Evolutionary conservation across 495 filamentous ascomycete genomes (phyloP).

Genomic region (Aspergillus indologenus): DNA sequence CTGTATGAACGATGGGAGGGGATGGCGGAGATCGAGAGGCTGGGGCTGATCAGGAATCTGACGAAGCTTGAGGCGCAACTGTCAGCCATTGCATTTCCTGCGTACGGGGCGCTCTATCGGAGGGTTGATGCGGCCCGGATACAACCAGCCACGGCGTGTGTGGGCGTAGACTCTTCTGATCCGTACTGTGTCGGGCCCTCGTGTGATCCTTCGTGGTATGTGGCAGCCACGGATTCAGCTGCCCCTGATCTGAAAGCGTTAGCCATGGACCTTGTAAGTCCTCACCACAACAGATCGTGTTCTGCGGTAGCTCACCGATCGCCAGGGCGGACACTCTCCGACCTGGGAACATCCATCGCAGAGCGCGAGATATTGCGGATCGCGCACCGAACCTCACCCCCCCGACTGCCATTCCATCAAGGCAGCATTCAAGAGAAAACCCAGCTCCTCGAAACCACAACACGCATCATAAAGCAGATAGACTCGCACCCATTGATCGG

Average conservation of each 20-base stretch:
- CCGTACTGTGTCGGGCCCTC: constrained; percentile 27
- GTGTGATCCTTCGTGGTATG: constrained; percentile 20
- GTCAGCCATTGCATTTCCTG: constrained; percentile 19
- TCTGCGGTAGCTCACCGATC: too few species aligned
- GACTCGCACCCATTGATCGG: too few species aligned
- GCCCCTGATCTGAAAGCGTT: background rate
- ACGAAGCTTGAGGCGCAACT: constrained; percentile 20
- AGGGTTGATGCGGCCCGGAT: constrained; percentile 14
- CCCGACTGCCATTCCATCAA: too few species aligned
- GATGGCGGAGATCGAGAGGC: constrained; percentile 24
- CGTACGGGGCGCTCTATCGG: constrained; percentile 35
- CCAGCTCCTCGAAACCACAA: too few species aligned
- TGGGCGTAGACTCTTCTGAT: constrained; percentile 17
- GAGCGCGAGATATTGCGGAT: too few species aligned
- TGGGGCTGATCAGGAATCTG: constrained; percentile 30
- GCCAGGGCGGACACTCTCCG: background rate
- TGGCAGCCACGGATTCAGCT: constrained; percentile 7
- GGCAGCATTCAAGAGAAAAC: too few species aligned
- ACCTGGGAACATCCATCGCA: too few species aligned
- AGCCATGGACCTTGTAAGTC: constrained; percentile 28
- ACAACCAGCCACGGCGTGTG: constrained; percentile 15
- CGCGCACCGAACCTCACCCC: too few species aligned
- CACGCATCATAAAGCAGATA: too few species aligned
- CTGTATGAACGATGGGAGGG: constrained; percentile 29
- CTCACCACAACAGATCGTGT: background rate